phyloP scores from a whole-genome alignment of 805 yeast species.

The Komagataella populi region DNA sequence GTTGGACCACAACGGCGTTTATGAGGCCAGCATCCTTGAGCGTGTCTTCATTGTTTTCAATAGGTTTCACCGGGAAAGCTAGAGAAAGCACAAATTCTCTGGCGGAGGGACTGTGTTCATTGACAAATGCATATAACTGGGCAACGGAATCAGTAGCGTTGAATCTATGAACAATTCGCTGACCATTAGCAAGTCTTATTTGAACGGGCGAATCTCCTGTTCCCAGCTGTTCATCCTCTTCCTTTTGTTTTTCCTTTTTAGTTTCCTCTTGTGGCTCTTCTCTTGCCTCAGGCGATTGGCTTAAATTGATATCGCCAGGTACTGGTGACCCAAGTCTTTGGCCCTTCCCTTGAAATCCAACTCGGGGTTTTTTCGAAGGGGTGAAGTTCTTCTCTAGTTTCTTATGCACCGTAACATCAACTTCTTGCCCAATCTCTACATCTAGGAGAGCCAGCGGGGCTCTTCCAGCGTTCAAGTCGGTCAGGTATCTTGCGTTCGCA shows the following conservation, averaged over 20 bases:
- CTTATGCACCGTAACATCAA: constrained; percentile 76
- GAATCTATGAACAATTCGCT: constrained; percentile 50
- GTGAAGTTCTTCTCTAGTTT: constrained; percentile 70
- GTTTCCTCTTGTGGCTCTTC: constrained; percentile 4
- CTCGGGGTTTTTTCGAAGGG: constrained; percentile 34
- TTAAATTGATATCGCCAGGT: constrained; percentile 42
- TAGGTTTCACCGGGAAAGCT: constrained; percentile 70
- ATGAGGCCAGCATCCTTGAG: constrained; percentile 65
- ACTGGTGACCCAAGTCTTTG: constrained; percentile 83
- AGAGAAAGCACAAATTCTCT: constrained; percentile 57
- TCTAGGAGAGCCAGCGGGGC: constrained; percentile 79
- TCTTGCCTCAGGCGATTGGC: constrained; percentile 9
- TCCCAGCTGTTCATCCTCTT: constrained; percentile 11
- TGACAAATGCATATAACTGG: constrained; percentile 57
- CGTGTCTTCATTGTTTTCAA: constrained; percentile 41
- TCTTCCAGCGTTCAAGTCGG: constrained; percentile 75
- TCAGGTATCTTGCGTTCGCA: constrained; percentile 61
- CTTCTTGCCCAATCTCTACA: constrained; percentile 85
- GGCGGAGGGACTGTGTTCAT: constrained; percentile 11
- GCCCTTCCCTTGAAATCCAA: constrained; percentile 72
- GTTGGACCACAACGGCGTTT: constrained; percentile 82
- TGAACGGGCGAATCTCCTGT: constrained; percentile 68
- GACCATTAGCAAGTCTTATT: constrained; percentile 75
- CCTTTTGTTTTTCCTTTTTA: constrained; percentile 9
- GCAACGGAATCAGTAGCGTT: constrained; percentile 52